Conservation (phyloP, 257 asterid genomes). For the Leonotis leonurus region DNA sequence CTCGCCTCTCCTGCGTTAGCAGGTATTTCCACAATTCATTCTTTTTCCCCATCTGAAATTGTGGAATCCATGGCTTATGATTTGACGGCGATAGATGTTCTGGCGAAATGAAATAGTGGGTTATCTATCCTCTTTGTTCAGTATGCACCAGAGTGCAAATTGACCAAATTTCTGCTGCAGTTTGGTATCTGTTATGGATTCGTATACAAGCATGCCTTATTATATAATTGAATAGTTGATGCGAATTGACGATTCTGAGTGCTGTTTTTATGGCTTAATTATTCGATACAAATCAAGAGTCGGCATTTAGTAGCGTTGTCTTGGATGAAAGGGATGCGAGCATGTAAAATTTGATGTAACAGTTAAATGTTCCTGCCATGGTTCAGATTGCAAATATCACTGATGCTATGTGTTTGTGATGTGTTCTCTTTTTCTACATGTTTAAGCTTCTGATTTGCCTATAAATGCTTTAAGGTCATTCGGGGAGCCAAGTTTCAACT, state of each 20-base stretch:
- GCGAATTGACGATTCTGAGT: neutral
- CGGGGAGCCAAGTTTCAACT: neutral
- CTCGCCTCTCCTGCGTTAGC: conserved; percentile 89
- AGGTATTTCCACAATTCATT: conserved; percentile 33
- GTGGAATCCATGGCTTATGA: neutral
- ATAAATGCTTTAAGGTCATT: neutral
- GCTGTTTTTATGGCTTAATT: neutral
- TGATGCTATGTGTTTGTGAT: neutral
- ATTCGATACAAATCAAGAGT: neutral
- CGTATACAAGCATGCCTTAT: neutral
- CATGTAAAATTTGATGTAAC: neutral
- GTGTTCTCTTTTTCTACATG: neutral
- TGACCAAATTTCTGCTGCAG: neutral
- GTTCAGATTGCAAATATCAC: neutral
- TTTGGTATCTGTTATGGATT: neutral
- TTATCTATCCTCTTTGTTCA: too few species aligned
- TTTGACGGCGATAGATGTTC: neutral
- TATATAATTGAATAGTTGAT: neutral
- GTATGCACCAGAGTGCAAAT: neutral
- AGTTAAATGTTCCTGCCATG: neutral
- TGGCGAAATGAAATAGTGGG: neutral
- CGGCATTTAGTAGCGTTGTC: neutral
- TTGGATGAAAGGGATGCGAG: neutral
- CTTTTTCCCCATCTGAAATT: neutral
- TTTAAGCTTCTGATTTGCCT: conserved; percentile 3